phyloP scores from a whole-genome alignment of 345 rosid genomes.

The Sapria himalayana region DNA sequence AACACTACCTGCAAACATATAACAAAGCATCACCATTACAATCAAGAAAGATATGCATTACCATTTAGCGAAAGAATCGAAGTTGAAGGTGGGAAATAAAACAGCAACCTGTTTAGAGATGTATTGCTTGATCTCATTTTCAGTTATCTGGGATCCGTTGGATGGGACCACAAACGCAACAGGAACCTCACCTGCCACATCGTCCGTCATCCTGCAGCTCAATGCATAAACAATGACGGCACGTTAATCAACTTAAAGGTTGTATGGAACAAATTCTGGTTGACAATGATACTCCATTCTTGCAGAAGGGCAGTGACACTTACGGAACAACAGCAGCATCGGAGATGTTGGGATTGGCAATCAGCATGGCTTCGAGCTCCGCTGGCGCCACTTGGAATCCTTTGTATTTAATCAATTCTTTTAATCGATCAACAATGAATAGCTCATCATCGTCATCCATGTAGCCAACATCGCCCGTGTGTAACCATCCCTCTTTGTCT shows the following conservation, averaged over 20 bases:
- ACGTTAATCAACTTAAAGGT: too few species aligned
- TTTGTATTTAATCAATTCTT: conserved; percentile 44
- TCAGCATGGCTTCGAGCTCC: conserved; percentile 39
- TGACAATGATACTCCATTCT: too few species aligned
- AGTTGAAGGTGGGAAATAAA: background rate
- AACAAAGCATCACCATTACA: background rate
- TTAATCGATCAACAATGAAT: conserved; percentile 38
- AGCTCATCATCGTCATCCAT: conserved; percentile 42
- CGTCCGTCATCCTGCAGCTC: conserved; percentile 52
- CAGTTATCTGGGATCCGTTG: conserved; percentile 34
- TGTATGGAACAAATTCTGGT: too few species aligned
- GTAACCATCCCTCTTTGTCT: conserved; percentile 45
- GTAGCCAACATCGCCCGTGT: conserved; percentile 41
- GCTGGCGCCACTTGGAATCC: conserved; percentile 63
- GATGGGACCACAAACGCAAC: conserved; percentile 57
- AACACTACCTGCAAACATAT: conserved; percentile 35
- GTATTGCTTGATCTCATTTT: conserved; percentile 53
- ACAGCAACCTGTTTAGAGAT: conserved; percentile 49
- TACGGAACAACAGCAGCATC: conserved; percentile 60
- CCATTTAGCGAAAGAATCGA: background rate
- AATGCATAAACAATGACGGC: background rate
- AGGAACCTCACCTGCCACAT: conserved; percentile 64
- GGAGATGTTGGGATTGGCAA: conserved; percentile 24
- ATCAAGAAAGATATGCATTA: background rate
- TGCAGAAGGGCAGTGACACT: too few species aligned